phyloP scores from a whole-genome alignment of 371 early-diverging fungal genomes.

The Blyttiomyces sp. region DNA sequence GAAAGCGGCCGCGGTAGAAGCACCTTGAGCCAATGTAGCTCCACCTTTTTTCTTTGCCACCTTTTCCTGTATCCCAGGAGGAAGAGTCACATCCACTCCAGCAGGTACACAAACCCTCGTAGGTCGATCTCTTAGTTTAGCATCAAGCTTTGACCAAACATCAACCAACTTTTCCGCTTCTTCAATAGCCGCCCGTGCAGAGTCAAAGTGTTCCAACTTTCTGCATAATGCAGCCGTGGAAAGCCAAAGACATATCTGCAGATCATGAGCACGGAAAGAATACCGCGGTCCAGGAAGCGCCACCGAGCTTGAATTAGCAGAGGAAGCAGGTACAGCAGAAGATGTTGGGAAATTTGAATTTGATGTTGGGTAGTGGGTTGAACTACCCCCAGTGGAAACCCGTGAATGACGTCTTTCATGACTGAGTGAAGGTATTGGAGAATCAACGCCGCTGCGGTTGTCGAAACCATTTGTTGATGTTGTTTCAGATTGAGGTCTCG shows the following conservation, averaged over 20 bases:
- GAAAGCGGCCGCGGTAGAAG: not conserved
- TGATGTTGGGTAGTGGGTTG: no score
- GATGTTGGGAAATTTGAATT: no score
- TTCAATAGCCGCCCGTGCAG: slow-evolving; percentile 29
- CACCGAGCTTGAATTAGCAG: not conserved
- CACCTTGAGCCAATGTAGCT: no score
- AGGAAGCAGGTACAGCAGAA: no score
- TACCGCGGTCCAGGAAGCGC: slow-evolving; percentile 13
- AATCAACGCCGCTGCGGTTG: no score
- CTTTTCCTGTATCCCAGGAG: not conserved
- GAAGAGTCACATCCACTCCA: no score
- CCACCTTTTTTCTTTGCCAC: not conserved
- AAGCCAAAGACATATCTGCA: slow-evolving; percentile 41
- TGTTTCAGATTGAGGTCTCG: no score
- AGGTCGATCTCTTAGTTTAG: slow-evolving; percentile 4
- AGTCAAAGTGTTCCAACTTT: slow-evolving; percentile 23
- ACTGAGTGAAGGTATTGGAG: not conserved
- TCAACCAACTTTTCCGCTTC: slow-evolving; percentile 42
- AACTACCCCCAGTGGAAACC: slow-evolving; percentile 13
- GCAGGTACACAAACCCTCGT: slow-evolving; percentile 19
- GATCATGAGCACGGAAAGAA: slow-evolving; percentile 32
- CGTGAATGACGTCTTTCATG: slow-evolving; percentile 6
- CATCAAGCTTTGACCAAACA: slow-evolving; percentile 28
- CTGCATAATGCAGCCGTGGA: slow-evolving; percentile 37
- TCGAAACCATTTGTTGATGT: no score